A percentile compares a stretch with the other conserved stretches of the same genome.
These are phyloP conservation scores for Endoconidiophora polonica DNA, from an alignment of 2,329 filamentous ascomycete species.

Conservation along the genomic window DNA sequence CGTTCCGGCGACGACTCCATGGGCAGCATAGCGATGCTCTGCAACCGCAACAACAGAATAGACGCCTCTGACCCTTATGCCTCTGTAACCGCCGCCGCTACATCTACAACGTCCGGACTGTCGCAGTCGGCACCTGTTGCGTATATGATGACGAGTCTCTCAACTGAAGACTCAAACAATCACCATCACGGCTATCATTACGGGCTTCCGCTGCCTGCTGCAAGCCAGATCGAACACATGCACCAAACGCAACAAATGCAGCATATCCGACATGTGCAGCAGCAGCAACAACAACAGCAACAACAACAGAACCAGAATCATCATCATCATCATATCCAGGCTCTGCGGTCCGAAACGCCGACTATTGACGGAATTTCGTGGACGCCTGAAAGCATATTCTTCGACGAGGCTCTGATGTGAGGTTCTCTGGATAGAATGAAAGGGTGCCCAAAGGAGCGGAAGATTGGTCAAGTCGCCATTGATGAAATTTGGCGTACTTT, in stretches of 20 bases:
- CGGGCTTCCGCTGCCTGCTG: neutral
- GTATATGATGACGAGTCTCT: neutral
- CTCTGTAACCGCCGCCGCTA: no score
- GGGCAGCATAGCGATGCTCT: no score
- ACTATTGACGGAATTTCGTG: neutral
- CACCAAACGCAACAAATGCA: conserved; percentile 5
- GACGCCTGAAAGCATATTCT: neutral
- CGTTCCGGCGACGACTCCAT: no score
- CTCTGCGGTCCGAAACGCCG: neutral
- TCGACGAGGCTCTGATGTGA: conserved; percentile 3
- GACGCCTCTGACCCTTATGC: no score
- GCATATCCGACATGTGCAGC: neutral
- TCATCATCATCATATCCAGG: neutral
- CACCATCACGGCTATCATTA: no score
- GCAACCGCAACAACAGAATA: no score
- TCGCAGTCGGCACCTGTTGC: conserved; percentile 1
- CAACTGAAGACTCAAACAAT: no score
- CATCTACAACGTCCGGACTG: no score
- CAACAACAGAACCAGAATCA: neutral
- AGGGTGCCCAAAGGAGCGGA: no score
- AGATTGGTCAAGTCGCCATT: neutral
- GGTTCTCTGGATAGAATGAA: no score
- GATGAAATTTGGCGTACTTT: neutral
- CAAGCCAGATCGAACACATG: conserved; percentile 5
- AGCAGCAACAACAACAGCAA: neutral